Base-by-base conservation (phyloP, 2,329 filamentous ascomycete species). In the Pyricularia grisea region DNA sequence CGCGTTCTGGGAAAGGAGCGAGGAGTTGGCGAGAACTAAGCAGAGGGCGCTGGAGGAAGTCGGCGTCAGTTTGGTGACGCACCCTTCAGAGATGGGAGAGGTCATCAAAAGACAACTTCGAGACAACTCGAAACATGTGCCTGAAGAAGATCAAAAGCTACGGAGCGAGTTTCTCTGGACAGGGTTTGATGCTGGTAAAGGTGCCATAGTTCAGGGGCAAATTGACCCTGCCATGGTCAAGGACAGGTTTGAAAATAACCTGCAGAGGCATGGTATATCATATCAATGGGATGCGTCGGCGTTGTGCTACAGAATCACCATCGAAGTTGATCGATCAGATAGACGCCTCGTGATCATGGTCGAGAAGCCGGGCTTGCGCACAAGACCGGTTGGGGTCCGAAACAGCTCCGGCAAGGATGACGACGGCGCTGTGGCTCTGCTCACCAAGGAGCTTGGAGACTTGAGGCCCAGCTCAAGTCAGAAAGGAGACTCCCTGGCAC, bases 71-170 rank as follows among this genome's bases (percentile, higher is more conserved):
- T 87, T 94, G 78, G 88, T 93, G 3, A 87, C 91, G 70, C 91
- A 94, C 74, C 92, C 92, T 0, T 89, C 91, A 66, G 88, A 91
- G 71, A 91, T 94, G 71, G 92, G 92, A 0, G 80, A 84, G 25
- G 86, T 87, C 0, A 87, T 94, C 82, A 90, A 88, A 76, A 79
- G 80, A 3, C 79, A 91, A 17, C 79, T 93, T 9, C 58, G 27
- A 9, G 14, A 27, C 17, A 23, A 61, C 23, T n/a, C 58, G 58
- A 17, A 25, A 12, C 58, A 25, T 1, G 7, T 9, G 58, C 4
- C 25, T 27, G 58, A 61, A 4, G 23, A 61, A 61, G 58, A 61
- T 10, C n/a, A 25, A 17, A 2, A 23, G 58, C 23, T 10, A 61
- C 23, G 58, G 58, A 3, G 25, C n/a, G n/a, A 61, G n/a, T 27